Base-by-base conservation (phyloP, 2,329 filamentous ascomycete genomes). In the Cordyceps cicadae region DNA sequence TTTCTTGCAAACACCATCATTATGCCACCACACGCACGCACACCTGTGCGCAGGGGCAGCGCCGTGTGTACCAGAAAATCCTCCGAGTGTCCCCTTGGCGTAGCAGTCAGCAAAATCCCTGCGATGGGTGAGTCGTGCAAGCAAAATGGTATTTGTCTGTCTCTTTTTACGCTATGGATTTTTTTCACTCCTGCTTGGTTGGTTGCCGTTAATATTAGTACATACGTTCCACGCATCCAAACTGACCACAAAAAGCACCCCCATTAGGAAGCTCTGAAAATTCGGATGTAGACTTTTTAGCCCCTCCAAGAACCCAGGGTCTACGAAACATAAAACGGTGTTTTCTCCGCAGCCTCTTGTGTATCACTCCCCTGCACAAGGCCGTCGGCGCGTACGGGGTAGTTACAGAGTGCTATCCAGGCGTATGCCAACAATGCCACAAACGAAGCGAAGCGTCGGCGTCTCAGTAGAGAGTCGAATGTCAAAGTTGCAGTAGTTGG, bases 1-100 rank as follows among this genome's bases (percentile, higher is more conserved):
- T 24, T 55, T 55, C 19, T 50, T 32, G n/a, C 34, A 56, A 51
- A 58, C 46, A 43, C 37, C 21, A 58, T 58, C 21, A 58, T 58
- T n/a, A 14, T 51, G 24, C 34, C 17, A 58, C 51, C 34, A 24
- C 19, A 21, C 24, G 24, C 24, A 24, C 12, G 34, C 19, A 21
- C 12, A 43, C 34, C 29, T 15, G 14, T 14, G 2, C 41, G 3
- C 41, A 32, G 45, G 19, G 34, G 34, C 21, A 50, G n/a, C 12
- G 15, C 29, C 15, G 48, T 15, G 32, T 57, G 32, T 50, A 21
- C 15, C 45, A 57, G 39, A n/a, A 57, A 26, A 39, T 54, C 54
- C 29, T 49, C 29, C 11, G 8, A 19, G 46, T 15, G 7, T n/a
- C 21, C 39, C 34, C 54, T 56, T 29, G 17, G 17, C 54, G 12